Evolutionary conservation across 140 eudicot species (phyloP).

Genomic region (Cichorium intybus): DNA sequence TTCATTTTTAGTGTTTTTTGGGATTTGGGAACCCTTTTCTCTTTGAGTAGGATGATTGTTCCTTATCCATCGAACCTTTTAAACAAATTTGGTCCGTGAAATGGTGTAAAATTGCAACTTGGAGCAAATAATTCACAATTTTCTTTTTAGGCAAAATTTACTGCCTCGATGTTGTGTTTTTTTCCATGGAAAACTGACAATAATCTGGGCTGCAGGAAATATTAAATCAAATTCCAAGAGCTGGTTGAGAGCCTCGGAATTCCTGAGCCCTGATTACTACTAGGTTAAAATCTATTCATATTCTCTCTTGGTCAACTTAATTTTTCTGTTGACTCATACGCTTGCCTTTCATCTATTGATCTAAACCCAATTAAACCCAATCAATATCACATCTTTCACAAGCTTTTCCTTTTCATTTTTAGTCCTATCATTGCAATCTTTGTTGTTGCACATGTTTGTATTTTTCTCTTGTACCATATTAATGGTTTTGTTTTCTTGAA

Average conservation of each 20-base stretch:
- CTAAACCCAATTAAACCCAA: not conserved
- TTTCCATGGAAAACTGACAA: constrained; percentile 40
- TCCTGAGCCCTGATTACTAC: constrained; percentile 53
- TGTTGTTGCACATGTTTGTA: constrained; percentile 5
- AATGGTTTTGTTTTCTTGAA: constrained; percentile 19
- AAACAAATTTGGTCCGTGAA: not conserved
- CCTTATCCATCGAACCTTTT: not conserved
- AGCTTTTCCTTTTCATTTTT: not conserved
- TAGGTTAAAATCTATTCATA: constrained; percentile 66
- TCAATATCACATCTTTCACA: not conserved
- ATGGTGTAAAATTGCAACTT: not conserved
- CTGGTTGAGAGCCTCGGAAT: constrained; percentile 88
- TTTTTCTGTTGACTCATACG: not conserved
- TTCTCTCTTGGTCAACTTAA: constrained; percentile 35
- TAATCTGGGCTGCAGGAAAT: constrained; percentile 84
- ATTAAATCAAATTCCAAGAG: constrained; percentile 64
- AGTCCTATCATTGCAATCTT: not conserved
- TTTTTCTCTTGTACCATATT: not conserved
- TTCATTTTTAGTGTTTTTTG: not conserved
- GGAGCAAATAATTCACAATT: not conserved
- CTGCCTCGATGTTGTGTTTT: constrained; percentile 19
- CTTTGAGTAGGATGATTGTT: not conserved
- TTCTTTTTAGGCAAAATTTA: constrained; percentile 1
- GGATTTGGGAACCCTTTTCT: not conserved
- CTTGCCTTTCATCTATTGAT: not conserved